A percentile compares a stretch with the other conserved stretches of the same genome.
Evolutionary conservation across 768 basidiomycete species (phyloP).

Genomic region (Hypholoma sublateritium): DNA sequence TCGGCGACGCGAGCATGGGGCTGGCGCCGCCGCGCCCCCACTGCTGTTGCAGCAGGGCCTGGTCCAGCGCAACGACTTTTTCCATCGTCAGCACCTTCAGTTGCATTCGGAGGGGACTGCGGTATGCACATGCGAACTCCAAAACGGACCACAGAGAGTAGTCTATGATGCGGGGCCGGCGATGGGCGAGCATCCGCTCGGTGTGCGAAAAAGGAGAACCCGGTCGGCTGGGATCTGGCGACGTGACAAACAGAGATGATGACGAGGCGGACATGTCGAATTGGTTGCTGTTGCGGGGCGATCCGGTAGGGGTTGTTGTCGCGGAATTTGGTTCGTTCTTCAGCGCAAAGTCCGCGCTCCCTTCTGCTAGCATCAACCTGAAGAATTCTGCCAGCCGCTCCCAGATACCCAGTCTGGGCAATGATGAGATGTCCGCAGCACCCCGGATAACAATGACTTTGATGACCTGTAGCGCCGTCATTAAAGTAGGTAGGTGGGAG

Average conservation of each 20-base stretch:
- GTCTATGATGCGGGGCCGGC: constrained; percentile 61
- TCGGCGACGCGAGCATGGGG: constrained; percentile 24
- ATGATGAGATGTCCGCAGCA: constrained; percentile 53
- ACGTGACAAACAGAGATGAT: constrained; percentile 18
- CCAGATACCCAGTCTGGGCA: constrained; percentile 59
- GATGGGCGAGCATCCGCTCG: constrained; percentile 15
- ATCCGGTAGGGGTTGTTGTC: constrained; percentile 49
- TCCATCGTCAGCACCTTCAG: constrained; percentile 67
- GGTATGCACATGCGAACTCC: constrained; percentile 61
- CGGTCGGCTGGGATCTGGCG: constrained; percentile 25
- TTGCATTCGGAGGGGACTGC: constrained; percentile 63
- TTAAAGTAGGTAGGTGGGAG: constrained; percentile 39
- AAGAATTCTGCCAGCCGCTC: constrained; percentile 55
- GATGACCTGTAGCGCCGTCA: constrained; percentile 62
- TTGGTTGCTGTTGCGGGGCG: constrained; percentile 47
- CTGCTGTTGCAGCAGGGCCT: constrained; percentile 41
- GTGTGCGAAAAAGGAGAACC: constrained; percentile 19
- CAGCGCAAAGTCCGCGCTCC: constrained; percentile 63
- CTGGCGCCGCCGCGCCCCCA: constrained; percentile 13
- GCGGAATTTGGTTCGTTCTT: constrained; percentile 40
- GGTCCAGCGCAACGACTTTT: constrained; percentile 55
- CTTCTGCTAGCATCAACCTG: constrained; percentile 50
- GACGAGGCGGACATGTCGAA: constrained; percentile 27
- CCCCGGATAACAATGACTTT: constrained; percentile 68
- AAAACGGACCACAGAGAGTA: constrained; percentile 73